A percentile compares a stretch with the other conserved stretches of the same genome.
Conservation (phyloP, 1,284 basidiomycete genomes). For the Trichosporon sp. region DNA sequence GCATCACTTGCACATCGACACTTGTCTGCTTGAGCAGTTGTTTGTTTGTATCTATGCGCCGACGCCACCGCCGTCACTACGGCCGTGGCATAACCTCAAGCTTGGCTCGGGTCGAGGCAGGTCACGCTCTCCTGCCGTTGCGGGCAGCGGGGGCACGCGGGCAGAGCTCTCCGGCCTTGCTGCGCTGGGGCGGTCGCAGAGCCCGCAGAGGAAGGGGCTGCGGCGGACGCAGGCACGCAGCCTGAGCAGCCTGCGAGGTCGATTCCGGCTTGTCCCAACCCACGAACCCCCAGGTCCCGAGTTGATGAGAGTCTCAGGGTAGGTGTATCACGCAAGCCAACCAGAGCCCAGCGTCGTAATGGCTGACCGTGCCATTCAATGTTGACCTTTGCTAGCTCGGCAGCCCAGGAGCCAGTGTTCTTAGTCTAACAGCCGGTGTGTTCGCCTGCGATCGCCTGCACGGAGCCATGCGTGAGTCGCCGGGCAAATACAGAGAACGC, state of each 20-base stretch:
- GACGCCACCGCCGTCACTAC: neutral
- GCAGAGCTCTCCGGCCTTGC: neutral
- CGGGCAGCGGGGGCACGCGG: neutral
- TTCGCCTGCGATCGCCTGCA: too few relatives aligned
- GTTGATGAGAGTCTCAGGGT: slow-evolving; percentile 20
- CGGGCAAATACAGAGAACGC: too few relatives aligned
- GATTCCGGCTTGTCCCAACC: neutral
- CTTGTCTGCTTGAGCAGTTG: too few relatives aligned
- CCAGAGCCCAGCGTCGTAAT: slow-evolving; percentile 1
- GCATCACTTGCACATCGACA: neutral
- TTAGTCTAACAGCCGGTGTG: too few relatives aligned
- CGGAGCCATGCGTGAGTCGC: too few relatives aligned
- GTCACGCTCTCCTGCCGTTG: neutral
- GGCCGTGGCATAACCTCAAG: neutral
- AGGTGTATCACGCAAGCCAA: neutral
- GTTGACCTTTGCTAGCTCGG: neutral
- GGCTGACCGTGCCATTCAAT: slow-evolving; percentile 13
- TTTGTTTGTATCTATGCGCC: neutral
- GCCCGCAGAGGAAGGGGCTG: too few relatives aligned
- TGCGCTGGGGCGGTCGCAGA: neutral
- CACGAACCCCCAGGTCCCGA: neutral
- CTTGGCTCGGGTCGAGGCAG: too few relatives aligned
- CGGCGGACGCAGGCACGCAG: neutral
- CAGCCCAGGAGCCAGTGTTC: too few relatives aligned
- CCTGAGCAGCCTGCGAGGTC: slow-evolving; percentile 12